Conservation (phyloP, 352 stramenopile species). For the Pythium graminicola region DNA sequence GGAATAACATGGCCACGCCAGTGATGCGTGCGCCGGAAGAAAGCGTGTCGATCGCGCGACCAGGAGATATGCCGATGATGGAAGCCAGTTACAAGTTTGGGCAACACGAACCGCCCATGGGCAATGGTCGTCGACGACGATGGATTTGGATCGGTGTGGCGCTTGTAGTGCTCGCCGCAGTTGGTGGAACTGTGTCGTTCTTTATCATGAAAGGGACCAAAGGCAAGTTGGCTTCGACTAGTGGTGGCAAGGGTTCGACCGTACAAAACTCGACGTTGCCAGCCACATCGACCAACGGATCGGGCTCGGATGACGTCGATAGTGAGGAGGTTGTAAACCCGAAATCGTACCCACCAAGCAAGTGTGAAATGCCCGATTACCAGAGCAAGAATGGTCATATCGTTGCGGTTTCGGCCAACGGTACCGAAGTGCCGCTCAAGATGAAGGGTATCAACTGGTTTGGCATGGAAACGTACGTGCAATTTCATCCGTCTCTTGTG, state of each 20-base stretch:
- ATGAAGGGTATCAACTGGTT: constrained; percentile 73
- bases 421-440: constrained; percentile 34
- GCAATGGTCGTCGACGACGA: neutral
- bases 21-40: constrained; percentile 9
- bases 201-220: constrained; percentile 13
- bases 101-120: constrained; percentile 2
- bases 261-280: neutral
- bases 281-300: neutral
- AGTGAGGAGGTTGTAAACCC: constrained; percentile 12
- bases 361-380: constrained; percentile 62
- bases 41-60: neutral
- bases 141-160: constrained; percentile 9
- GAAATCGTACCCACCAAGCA: constrained; percentile 13
- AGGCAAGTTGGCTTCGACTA: constrained; percentile 1
- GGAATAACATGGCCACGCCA: constrained; percentile 8
- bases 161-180: constrained; percentile 3
- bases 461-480: constrained; percentile 48
- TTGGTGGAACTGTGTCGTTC: constrained; percentile 8
- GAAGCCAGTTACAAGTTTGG: constrained; percentile 11
- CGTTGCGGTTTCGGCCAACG: constrained; percentile 43
- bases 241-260: neutral
- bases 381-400: constrained; percentile 63
- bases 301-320: neutral
- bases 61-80: constrained; percentile 21
- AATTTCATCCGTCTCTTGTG: constrained; percentile 14